Base-by-base conservation (phyloP, 495 filamentous ascomycete species). In the Talaromyces proteolyticus region DNA sequence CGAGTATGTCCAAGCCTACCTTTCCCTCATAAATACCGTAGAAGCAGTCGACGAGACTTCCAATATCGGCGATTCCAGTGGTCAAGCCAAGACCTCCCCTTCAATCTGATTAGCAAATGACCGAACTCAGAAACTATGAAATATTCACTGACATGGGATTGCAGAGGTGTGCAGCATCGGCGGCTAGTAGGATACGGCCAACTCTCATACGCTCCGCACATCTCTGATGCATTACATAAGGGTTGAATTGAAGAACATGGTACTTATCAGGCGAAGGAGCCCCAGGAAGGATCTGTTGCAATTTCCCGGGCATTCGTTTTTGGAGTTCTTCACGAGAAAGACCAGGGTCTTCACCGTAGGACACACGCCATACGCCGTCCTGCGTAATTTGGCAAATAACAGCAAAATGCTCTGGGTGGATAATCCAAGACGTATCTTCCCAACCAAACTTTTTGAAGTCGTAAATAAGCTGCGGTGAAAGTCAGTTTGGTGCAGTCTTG, bases 201-300 rank as follows among this genome's bases (percentile, higher is more conserved):
- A 79, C 77, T 34, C 78, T 69, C 53, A 84, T 77, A 12, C 57
- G 66, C 2, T 67, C 64, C 14, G 78, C 79, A 60, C 78, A 82
- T 25, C 81, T 66, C 53, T 85, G 80, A 50, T 85, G 81, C 54
- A 85, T 67, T 52, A 70, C 75, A 57, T 84, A 85, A 2, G 80
- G 81, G 44, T 71, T 75, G 46, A 76, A 69, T 55, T 63, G 75
- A 38, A 75, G 57, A 20, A 85, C 53, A 36, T 67, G 64, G 61
- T 85, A 85, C 19, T 81, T 68, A 41, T 51, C 69, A 3, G 79
- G 78, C 53, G 76, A 77, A 5, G 81, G 81, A 47, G 76, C 68
- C 0, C 80, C 80, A 2, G 80, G 80, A 3, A 85, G 63, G 48
- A 84, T 78, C 21, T 72, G 52, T 53, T 78, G 70, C 54, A 70